Conservation (phyloP, 2,329 filamentous ascomycete genomes). For the Diatrype stigma region DNA sequence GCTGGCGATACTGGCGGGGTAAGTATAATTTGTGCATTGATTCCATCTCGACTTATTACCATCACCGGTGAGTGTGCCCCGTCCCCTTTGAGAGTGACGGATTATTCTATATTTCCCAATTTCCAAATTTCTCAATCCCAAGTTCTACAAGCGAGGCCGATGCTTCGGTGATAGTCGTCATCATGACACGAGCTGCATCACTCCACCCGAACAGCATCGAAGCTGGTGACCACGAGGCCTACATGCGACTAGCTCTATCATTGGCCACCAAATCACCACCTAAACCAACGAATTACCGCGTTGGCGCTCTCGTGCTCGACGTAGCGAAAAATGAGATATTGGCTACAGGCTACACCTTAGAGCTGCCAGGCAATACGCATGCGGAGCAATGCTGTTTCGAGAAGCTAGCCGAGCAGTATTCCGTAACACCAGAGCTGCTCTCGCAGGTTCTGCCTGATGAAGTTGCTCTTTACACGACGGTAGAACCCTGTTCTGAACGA, state of each 20-base stretch:
- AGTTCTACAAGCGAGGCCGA: too few species aligned
- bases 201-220: conserved; percentile 17
- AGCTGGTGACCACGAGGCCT: conserved; percentile 40
- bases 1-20: neutral
- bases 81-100: too few species aligned
- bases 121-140: too few species aligned
- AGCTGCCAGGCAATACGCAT: conserved; percentile 89
- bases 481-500: conserved; percentile 77
- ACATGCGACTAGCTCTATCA: conserved; percentile 69
- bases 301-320: conserved; percentile 82
- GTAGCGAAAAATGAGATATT: conserved; percentile 55
- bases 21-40: too few species aligned
- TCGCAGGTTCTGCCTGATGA: conserved; percentile 46
- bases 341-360: conserved; percentile 83
- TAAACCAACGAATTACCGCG: conserved; percentile 86
- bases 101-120: too few species aligned
- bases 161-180: neutral
- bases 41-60: too few species aligned
- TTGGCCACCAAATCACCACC: conserved; percentile 76
- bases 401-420: conserved; percentile 57
- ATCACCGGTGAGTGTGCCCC: too few species aligned
- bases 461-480: conserved; percentile 79
- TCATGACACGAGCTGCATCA: neutral
- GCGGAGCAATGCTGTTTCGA: conserved; percentile 89
- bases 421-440: conserved; percentile 51